Base-by-base conservation (phyloP, 2,329 filamentous ascomycete species). In the Arachnomyces sp. region DNA sequence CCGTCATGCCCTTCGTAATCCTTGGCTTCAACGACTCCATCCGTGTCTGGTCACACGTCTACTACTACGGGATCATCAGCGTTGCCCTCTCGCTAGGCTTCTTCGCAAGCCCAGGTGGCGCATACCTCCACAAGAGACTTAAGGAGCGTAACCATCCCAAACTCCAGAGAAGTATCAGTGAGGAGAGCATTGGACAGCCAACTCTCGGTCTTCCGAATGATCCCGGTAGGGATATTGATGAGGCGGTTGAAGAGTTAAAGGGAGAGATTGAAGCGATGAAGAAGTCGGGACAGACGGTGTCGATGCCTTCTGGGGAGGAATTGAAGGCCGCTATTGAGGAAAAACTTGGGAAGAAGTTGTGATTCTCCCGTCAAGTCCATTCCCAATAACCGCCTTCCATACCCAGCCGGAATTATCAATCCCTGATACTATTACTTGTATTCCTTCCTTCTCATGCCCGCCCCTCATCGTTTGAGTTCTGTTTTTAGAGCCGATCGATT, bases 1-100 rank as follows among this genome's bases (percentile, higher is more conserved):
- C 78, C 38, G 84, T 81, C 1, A 74, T 82, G 0, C 92, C 92
- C 0, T 98, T 98, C 64, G 75, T 95, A 33, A 70, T 95, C 30
- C 81, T 98, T 16, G 72, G 72, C 15, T 78, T 95, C 48, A 65
- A 70, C 13, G 75, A 79, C 44, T 89, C 82, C 7, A 62, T 93
- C 31, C 67, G 72, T 2, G 81, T 85, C 43, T 98, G 92, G 92
- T 66, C 77, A 0, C 78, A 84, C 31, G 84, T 95, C 28, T 92
- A 94, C 66, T 96, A 88, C 67, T 98, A 93, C 63, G 79, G 77
- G 25, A 70, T 92, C 40, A 57, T 89, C 45, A 81, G 79, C 49
- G 83, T 83, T 1, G 63, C 70, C 7, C 59, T 66, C 0, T 77
- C 79, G 13, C 76, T 89, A 42, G 76, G 70, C 6, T 82, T 94